phyloP scores from a whole-genome alignment of 2,329 filamentous ascomycete genomes.

The Penicillium hesseltinei region DNA sequence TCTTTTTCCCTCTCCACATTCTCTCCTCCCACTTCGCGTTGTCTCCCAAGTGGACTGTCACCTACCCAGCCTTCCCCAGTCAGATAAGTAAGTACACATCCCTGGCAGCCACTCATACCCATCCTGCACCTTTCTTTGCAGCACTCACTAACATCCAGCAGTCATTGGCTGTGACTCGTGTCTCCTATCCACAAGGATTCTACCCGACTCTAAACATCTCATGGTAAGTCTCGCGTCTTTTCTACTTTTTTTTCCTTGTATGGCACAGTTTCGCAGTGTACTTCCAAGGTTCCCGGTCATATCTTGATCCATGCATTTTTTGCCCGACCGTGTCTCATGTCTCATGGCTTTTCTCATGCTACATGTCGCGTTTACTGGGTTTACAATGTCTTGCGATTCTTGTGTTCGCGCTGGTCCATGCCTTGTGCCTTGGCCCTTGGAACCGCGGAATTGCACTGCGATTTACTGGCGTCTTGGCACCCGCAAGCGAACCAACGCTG shows the following conservation, averaged over 20 bases:
- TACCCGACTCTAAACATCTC: constrained; percentile 3
- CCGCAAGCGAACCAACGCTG: constrained; percentile 37
- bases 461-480: constrained; percentile 34
- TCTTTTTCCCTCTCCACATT: not conserved
- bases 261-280: constrained; percentile 16
- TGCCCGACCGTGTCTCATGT: constrained; percentile 27
- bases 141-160: constrained; percentile 7
- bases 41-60: constrained; percentile 12
- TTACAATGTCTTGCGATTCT: not conserved
- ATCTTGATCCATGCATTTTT: constrained; percentile 29
- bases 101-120: constrained; percentile 32
- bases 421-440: constrained; percentile 6
- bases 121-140: constrained; percentile 13
- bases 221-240: constrained; percentile 21
- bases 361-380: not conserved
- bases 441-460: constrained; percentile 15
- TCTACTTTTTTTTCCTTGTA: constrained; percentile 4
- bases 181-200: not conserved
- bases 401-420: constrained; percentile 13
- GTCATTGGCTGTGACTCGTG: constrained; percentile 5
- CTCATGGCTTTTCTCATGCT: not conserved
- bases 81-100: constrained; percentile 27
- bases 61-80: constrained; percentile 18
- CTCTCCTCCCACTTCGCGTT: constrained; percentile 8
- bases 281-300: constrained; percentile 17